Percentiles rank a stretch among this genome's conserved stretches.
Evolutionary conservation across 768 basidiomycete species (phyloP).

Genomic region (Pilatotrama ljubarskyi): DNA sequence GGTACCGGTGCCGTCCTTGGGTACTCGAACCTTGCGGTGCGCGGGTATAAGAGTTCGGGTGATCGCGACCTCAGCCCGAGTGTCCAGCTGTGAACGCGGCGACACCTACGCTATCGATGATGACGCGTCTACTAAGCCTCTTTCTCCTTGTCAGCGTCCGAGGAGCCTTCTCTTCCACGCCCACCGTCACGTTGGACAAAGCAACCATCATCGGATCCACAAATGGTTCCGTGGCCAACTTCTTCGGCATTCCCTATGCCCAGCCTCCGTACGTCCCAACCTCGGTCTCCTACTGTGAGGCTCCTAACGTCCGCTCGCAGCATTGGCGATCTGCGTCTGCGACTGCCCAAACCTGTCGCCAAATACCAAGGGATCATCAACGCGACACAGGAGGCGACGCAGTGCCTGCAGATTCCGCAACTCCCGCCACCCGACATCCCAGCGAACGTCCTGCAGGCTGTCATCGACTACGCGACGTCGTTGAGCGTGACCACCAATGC

Average conservation of each 20-base stretch:
- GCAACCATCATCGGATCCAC: background rate
- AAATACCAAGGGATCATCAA: constrained; percentile 33
- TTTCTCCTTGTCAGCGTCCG: too few relatives aligned
- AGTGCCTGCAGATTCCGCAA: constrained; percentile 39
- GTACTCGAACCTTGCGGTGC: too few relatives aligned
- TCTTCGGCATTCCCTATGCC: constrained; percentile 10
- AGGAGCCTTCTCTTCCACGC: too few relatives aligned
- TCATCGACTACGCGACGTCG: background rate
- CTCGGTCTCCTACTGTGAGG: background rate
- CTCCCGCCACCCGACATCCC: constrained; percentile 18
- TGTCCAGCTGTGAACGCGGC: too few relatives aligned
- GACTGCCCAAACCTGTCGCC: constrained; percentile 23
- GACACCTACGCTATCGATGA: too few relatives aligned
- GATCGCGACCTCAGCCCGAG: too few relatives aligned
- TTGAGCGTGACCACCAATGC: background rate
- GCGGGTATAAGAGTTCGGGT: too few relatives aligned
- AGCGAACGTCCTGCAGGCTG: constrained; percentile 21
- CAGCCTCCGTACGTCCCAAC: constrained; percentile 5
- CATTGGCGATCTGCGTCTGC: constrained; percentile 19
- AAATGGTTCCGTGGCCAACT: background rate
- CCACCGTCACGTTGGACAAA: background rate
- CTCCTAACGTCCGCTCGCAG: constrained; percentile 21
- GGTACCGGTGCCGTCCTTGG: too few relatives aligned
- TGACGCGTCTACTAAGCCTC: too few relatives aligned
- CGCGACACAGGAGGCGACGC: constrained; percentile 37